A percentile compares a stretch with the other conserved stretches of the same genome.
Conservation (phyloP, 306 rosid species). For the Calophaca sinica region DNA sequence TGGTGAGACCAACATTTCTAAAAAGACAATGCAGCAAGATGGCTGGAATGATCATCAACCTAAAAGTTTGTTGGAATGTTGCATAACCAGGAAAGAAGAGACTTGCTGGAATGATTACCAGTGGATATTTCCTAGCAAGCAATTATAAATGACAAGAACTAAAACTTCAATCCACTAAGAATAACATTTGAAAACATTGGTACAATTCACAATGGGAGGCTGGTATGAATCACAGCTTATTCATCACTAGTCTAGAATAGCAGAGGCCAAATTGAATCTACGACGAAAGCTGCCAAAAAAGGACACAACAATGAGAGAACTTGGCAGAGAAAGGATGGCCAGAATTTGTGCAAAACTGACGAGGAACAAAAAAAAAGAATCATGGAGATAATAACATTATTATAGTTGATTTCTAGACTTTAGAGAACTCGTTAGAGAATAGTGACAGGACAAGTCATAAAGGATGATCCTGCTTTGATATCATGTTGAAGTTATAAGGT, state of each 20-base stretch:
- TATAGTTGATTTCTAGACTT: slow-evolving; percentile 5
- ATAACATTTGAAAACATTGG: neutral
- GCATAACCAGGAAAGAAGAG: too few species aligned
- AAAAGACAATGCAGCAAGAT: too few species aligned
- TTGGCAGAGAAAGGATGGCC: neutral
- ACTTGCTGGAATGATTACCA: neutral
- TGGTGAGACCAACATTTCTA: too few species aligned
- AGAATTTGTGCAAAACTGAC: neutral
- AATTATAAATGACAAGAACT: neutral
- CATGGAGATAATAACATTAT: slow-evolving; percentile 4
- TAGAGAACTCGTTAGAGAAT: neutral
- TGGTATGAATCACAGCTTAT: slow-evolving; percentile 1
- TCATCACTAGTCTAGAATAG: neutral
- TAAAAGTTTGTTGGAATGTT: too few species aligned
- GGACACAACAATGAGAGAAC: slow-evolving; percentile 14
- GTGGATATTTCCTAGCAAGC: neutral
- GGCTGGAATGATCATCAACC: too few species aligned
- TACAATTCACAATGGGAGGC: neutral
- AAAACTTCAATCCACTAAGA: slow-evolving; percentile 6
- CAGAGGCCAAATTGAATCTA: neutral
- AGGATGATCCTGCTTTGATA: neutral
- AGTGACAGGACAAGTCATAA: neutral
- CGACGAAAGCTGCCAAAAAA: neutral
- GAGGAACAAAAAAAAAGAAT: slow-evolving; percentile 13
- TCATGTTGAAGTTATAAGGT: neutral